phyloP scores from a whole-genome alignment of 192 early-diverging fungal genomes.

The Coemansia sp. region DNA sequence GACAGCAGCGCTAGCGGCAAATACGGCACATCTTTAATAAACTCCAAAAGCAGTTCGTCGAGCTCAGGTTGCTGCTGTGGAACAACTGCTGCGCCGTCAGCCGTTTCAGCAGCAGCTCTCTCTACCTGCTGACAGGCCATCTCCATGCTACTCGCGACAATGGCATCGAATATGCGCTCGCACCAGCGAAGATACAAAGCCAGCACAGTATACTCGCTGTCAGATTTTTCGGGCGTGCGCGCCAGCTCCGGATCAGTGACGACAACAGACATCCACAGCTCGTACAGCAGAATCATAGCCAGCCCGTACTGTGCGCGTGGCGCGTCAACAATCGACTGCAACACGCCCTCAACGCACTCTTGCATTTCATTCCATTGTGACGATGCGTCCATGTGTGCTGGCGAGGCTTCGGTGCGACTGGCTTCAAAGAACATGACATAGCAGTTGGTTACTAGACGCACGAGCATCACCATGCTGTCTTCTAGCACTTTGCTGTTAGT shows the following conservation, averaged over 20 bases:
- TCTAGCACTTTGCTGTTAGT: constrained; percentile 46
- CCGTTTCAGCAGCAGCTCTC: background rate
- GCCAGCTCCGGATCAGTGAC: constrained; percentile 33
- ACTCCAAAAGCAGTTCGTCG: constrained; percentile 35
- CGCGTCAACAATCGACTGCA: constrained; percentile 29
- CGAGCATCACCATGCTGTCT: constrained; percentile 47
- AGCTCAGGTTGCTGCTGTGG: constrained; percentile 8
- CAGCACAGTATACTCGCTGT: constrained; percentile 15
- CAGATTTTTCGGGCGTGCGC: constrained; percentile 5
- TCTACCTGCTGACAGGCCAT: background rate
- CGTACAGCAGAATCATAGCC: constrained; percentile 40
- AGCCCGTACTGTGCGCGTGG: constrained; percentile 33
- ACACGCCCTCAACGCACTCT: constrained; percentile 20
- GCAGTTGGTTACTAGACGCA: constrained; percentile 45
- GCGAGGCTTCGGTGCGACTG: background rate
- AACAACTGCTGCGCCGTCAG: background rate
- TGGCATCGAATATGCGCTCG: constrained; percentile 36
- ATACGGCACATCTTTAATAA: constrained; percentile 39
- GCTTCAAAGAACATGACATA: constrained; percentile 24
- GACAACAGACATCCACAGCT: constrained; percentile 51
- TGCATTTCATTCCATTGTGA: constrained; percentile 27
- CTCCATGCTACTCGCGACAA: constrained; percentile 27
- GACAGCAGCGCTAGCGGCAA: constrained; percentile 11
- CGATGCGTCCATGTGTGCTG: background rate
- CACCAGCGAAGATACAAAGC: constrained; percentile 48